These are phyloP conservation scores for Penicillium lividum DNA, from an alignment of 495 filamentous ascomycete genomes.

Conservation along the genomic window DNA sequence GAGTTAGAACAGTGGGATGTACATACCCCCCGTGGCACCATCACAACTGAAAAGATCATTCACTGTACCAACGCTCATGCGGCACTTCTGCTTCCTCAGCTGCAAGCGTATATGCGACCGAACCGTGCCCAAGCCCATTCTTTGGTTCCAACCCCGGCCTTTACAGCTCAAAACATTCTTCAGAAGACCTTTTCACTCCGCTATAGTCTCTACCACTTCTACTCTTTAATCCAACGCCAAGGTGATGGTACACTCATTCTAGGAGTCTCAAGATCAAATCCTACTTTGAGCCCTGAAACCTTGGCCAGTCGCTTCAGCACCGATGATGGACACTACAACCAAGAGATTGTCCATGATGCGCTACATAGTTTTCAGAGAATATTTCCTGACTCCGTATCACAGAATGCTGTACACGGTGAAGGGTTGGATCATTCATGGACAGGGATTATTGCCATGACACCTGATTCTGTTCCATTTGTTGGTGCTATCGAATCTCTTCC, in stretches of 20 bases:
- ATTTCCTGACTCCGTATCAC: constrained; percentile 18
- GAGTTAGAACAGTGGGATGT: constrained; percentile 22
- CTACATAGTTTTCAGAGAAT: constrained; percentile 23
- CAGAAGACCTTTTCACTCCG: constrained; percentile 31
- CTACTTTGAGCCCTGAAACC: constrained; percentile 26
- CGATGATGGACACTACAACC: constrained; percentile 28
- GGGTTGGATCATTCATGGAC: constrained; percentile 36
- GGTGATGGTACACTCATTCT: constrained; percentile 32
- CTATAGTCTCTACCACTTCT: constrained; percentile 34
- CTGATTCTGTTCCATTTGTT: constrained; percentile 35
- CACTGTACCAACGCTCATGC: constrained; percentile 39
- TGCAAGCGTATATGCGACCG: constrained; percentile 26
- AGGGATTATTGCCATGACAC: constrained; percentile 37
- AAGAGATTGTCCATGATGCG: constrained; percentile 31
- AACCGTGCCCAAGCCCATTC: constrained; percentile 36
- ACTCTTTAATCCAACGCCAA: constrained; percentile 30
- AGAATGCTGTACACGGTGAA: constrained; percentile 22
- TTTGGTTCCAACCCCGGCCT: constrained; percentile 23
- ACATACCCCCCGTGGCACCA: constrained; percentile 22
- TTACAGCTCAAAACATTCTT: constrained; percentile 19
- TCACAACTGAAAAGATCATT: constrained; percentile 26
- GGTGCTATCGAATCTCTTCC: constrained; percentile 27
- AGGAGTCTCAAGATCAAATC: constrained; percentile 33
- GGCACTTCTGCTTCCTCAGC: constrained; percentile 26
- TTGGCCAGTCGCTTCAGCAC: constrained; percentile 23